Base-by-base conservation (phyloP, 768 basidiomycete species). In the Trametes cubensis region DNA sequence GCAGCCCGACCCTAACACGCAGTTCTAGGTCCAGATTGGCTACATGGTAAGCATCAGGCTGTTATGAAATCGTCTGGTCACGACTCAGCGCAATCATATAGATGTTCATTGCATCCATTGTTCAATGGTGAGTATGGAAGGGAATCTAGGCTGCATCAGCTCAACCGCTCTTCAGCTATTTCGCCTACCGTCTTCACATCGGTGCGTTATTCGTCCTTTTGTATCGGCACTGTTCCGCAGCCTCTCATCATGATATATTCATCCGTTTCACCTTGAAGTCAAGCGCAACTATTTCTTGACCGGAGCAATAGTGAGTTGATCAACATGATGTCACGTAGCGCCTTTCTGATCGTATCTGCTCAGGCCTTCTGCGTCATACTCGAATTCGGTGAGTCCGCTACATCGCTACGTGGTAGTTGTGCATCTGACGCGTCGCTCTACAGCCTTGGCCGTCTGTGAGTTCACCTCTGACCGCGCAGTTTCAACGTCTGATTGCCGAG, bases 371-470 rank as follows among this genome's bases (percentile, higher is more conserved):
- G 23, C 42, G 46, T 42, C 20, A 5, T 46, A 4, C 30, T 55
- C 4, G 46, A 61, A 26, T 21, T 61, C 28, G 60, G 60, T 61
- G 40, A 41, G 52, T 53, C 3, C 14, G n/a, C 30, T 14, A 23
- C 4, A 11, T 13, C 3, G 18, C 34, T 20, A 13, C 4, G 23
- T 25, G 7, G 17, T 17, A 5, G 7, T 8, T 8, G 15, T 10
- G 41, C 25, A 28, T 46, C 11, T n/a, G 18, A 42, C 40, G 5
- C 6, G 10, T 20, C 10, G 13, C 20, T 18, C 8, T 11, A 3
- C 53, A 62, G 61, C 47, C 0, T 40, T 50, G 21, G 39, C 54
- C 8, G 42, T 55, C 13, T 34, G 61, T 62, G 38, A 62, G 61
- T 46, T 18, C n/a, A 6, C 14, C 20, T 23, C 2, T 17, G 2